Percentiles rank a stretch among this genome's conserved stretches.
These are phyloP conservation scores for Chloris gayana DNA, from an alignment of 176 grass and related monocot genomes.

Conservation along the genomic window DNA sequence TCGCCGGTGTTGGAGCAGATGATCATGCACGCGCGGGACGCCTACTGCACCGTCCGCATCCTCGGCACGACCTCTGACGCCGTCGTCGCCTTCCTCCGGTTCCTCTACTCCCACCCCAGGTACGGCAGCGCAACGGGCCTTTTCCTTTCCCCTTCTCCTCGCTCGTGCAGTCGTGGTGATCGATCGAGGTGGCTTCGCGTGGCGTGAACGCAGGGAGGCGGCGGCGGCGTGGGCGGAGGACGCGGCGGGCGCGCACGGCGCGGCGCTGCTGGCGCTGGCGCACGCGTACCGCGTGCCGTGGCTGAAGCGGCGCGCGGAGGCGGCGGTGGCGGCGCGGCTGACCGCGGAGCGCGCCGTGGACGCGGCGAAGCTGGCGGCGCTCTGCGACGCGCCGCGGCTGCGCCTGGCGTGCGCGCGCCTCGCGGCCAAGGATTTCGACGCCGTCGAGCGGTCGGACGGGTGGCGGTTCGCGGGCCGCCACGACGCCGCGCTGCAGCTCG, in stretches of 20 bases:
- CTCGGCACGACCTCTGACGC: conserved; percentile 56
- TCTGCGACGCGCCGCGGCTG: conserved; percentile 77
- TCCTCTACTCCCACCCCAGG: conserved; percentile 49
- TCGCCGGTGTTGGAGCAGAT: conserved; percentile 80
- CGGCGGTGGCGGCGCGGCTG: conserved; percentile 53
- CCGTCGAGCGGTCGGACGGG: conserved; percentile 64
- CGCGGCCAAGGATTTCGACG: conserved; percentile 56
- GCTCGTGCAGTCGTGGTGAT: background rate
- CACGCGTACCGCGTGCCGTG: conserved; percentile 67
- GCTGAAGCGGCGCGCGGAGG: conserved; percentile 69
- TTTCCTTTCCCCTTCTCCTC: background rate
- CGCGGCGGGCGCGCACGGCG: conserved; percentile 49
- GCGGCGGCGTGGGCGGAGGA: conserved; percentile 53
- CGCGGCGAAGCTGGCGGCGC: conserved; percentile 62
- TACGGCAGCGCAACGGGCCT: background rate
- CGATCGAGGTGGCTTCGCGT: background rate
- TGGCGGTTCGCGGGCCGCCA: conserved; percentile 65
- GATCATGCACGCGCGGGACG: conserved; percentile 39
- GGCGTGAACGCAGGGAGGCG: conserved; percentile 7
- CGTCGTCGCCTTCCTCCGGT: conserved; percentile 62
- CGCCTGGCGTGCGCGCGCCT: conserved; percentile 54
- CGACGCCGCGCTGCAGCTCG: conserved; percentile 49
- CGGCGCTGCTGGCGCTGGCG: conserved; percentile 62
- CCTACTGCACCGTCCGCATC: conserved; percentile 45
- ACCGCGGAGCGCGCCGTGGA: conserved; percentile 51